Conservation (phyloP, 805 yeast species). For the Kockiozyma suomiensis region DNA sequence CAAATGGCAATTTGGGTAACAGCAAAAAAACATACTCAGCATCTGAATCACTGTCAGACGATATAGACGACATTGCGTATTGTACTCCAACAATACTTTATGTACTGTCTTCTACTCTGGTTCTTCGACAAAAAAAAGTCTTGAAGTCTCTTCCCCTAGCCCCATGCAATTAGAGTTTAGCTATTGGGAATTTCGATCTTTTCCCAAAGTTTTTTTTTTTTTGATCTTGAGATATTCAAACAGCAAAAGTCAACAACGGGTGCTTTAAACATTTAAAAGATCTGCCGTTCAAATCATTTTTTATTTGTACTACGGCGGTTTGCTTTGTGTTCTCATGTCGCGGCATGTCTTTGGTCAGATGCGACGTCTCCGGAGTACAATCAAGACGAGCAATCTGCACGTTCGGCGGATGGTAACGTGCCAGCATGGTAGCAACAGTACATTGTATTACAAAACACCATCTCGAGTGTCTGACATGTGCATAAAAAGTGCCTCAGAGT, state of each 20-base stretch:
- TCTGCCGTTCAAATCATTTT: too few species aligned
- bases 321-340: background rate
- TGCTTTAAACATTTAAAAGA: too few species aligned
- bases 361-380: background rate
- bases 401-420: background rate
- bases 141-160: background rate
- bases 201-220: background rate
- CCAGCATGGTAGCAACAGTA: background rate
- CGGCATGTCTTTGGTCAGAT: background rate
- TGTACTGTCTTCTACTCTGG: too few species aligned
- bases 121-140: too few species aligned
- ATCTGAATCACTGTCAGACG: constrained; percentile 8
- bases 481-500: too few species aligned
- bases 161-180: constrained; percentile 2
- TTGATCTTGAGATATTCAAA: too few species aligned
- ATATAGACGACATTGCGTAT: background rate
- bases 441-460: background rate
- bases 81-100: too few species aligned
- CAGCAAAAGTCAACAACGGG: too few species aligned
- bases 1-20: too few species aligned
- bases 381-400: background rate
- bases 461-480: too few species aligned
- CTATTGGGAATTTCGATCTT: background rate
- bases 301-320: too few species aligned
- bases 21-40: constrained; percentile 5